phyloP scores from a whole-genome alignment of 2,329 filamentous ascomycete species.

The Chaetothyriales sp. region DNA sequence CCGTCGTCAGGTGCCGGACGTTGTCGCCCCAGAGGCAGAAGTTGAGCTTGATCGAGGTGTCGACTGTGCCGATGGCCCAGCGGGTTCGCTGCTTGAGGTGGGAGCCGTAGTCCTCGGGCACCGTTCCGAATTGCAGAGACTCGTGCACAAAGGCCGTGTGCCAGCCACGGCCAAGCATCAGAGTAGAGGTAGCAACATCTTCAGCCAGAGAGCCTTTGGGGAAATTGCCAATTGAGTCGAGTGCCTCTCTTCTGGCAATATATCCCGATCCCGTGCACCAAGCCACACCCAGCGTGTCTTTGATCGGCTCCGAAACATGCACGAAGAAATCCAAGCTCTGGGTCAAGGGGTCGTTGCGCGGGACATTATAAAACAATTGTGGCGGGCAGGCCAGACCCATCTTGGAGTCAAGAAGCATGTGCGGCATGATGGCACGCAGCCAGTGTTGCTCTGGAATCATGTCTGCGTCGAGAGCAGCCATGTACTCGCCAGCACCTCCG shows the following conservation, averaged over 20 bases:
- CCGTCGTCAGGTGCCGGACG: constrained; percentile 40
- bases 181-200: constrained; percentile 20
- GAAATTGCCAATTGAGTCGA: constrained; percentile 21
- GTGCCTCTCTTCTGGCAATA: constrained; percentile 19
- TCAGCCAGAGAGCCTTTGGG: constrained; percentile 23
- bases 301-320: constrained; percentile 20
- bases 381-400: constrained; percentile 25
- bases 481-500: constrained; percentile 43
- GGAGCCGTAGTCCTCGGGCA: constrained; percentile 25
- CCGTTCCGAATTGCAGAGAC: constrained; percentile 20
- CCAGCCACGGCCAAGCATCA: constrained; percentile 21
- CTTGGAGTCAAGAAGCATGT: constrained; percentile 18
- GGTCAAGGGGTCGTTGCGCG: constrained; percentile 19
- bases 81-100: constrained; percentile 28
- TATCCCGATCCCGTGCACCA: constrained; percentile 24
- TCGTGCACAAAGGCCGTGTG: constrained; percentile 21
- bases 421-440: constrained; percentile 20
- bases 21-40: constrained; percentile 45
- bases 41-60: constrained; percentile 47
- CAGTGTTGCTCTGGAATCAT: constrained; percentile 23
- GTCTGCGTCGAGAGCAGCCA: constrained; percentile 23
- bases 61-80: constrained; percentile 37
- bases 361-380: constrained; percentile 23
- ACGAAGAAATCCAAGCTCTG: constrained; percentile 22
- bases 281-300: constrained; percentile 20